Evolutionary conservation across 2,329 filamentous ascomycete genomes (phyloP), one percentile per base, ranked within the genome.

Genomic region (Grosmannia penicillata): DNA sequence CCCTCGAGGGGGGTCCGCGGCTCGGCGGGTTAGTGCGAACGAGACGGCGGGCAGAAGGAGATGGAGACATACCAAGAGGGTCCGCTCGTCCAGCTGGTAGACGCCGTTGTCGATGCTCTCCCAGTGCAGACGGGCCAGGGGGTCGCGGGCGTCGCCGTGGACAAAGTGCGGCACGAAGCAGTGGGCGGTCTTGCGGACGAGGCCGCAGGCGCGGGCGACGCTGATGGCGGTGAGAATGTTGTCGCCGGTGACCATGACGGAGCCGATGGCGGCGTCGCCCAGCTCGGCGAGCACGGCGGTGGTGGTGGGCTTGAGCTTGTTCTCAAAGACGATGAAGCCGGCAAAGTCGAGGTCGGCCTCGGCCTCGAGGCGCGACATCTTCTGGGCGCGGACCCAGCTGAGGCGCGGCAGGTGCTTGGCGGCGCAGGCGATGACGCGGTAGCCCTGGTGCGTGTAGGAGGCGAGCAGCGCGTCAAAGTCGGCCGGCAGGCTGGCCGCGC

Each of bases 261-360:
- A 80, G 26, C 84, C 75, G 47, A 98, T 94, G 40, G 82, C 82
- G 8, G 93, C 89, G 37, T 79, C 67, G 24, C 75, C 70, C 4
- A 98, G 69, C 58, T 96, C 87, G 40, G 81, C 71, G 21, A 98
- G 74, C 25, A 95, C 82, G 2, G 70, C 71, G 2, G 82, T 71
- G 0, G 89, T 95, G 17, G 75, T 86, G 2, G 83, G 78, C 57
- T 98, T 98, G 44, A 98, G 64, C 60, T 98, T 98, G 62, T 98
- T 98, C 60, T 98, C 91, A 50, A 98, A 98, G 38, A 98, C 80
- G 53, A 98, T 96, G 60, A 98, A 98, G 6, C 91, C 91, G 26
- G 87, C 71, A 52, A 98, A 96, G 33, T 89, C 76, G 10, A 98
- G 70, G 24, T 77, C 68, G 4, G 74, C 80, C 57, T 98, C 91